Percentiles rank a stretch among this genome's conserved stretches.
phyloP scores from a whole-genome alignment of 352 stramenopile genomes.

The Phytophthora pisi region DNA sequence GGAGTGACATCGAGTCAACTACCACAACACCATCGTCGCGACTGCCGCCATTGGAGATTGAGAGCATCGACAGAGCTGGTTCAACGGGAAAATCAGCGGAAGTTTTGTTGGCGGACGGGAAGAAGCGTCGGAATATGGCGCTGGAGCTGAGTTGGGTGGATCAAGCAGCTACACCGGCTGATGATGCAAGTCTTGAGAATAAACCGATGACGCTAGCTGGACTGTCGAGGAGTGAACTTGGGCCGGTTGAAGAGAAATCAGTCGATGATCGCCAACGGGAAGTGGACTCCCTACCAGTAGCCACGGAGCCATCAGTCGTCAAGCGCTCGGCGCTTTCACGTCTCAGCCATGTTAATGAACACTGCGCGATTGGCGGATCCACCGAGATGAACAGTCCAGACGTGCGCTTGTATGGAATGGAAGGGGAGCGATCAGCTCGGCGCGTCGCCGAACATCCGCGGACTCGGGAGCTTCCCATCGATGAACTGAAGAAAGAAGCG shows the following conservation, averaged over 20 bases:
- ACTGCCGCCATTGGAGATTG: conserved; percentile 20
- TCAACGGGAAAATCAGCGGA: background rate
- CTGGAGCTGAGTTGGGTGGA: conserved; percentile 35
- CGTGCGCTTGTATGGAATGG: conserved; percentile 17
- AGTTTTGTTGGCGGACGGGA: conserved; percentile 5
- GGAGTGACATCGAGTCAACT: conserved; percentile 12
- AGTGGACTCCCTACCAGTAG: background rate
- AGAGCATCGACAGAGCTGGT: conserved; percentile 8
- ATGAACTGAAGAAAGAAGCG: conserved; percentile 24
- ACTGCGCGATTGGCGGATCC: conserved; percentile 23
- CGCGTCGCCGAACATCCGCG: background rate
- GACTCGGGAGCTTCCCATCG: conserved; percentile 18
- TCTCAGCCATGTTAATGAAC: conserved; percentile 19
- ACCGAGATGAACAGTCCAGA: conserved; percentile 24
- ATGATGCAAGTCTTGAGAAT: conserved; percentile 4
- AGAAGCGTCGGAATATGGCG: conserved; percentile 25
- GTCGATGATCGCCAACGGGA: background rate
- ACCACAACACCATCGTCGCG: conserved; percentile 2
- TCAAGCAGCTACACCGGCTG: conserved; percentile 6
- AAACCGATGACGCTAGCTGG: background rate
- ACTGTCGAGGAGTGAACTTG: conserved; percentile 1
- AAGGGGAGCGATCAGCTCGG: conserved; percentile 8
- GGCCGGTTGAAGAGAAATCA: background rate
- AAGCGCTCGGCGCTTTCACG: conserved; percentile 16
- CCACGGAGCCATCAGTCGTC: conserved; percentile 7